phyloP scores from a whole-genome alignment of 2,329 filamentous ascomycete genomes.

The Fusarium sacchari region DNA sequence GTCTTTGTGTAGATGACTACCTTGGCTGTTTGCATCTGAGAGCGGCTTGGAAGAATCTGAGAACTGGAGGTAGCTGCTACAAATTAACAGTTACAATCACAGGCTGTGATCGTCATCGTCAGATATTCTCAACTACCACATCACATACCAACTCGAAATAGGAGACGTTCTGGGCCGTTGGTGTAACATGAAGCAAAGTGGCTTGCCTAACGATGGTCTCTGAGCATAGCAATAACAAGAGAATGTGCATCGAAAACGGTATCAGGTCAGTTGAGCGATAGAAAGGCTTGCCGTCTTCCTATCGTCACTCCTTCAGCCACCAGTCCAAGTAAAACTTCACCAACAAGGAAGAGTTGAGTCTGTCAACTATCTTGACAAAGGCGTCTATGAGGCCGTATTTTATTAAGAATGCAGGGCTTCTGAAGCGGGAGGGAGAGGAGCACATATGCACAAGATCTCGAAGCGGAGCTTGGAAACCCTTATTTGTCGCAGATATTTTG shows the following conservation, averaged over 20 bases:
- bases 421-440: background rate
- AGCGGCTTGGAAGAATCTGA: background rate
- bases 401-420: background rate
- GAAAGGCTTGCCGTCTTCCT: background rate
- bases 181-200: background rate
- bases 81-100: background rate
- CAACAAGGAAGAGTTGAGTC: background rate
- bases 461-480: background rate
- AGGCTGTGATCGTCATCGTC: background rate
- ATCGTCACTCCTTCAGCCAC: background rate
- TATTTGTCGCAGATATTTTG: background rate
- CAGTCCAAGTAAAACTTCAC: too few species aligned
- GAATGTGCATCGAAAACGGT: background rate
- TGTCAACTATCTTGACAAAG: too few species aligned
- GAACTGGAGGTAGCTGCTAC: background rate
- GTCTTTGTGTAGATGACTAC: background rate
- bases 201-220: too few species aligned
- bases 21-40: background rate
- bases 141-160: background rate
- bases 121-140: background rate
- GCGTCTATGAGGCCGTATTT: background rate
- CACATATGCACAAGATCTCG: background rate
- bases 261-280: background rate
- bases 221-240: background rate
- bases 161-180: background rate